Percentiles rank a stretch among this genome's conserved stretches.
These are phyloP conservation scores for Diaporthe destruens DNA, from an alignment of 2,329 filamentous ascomycete genomes.

Conservation along the genomic window DNA sequence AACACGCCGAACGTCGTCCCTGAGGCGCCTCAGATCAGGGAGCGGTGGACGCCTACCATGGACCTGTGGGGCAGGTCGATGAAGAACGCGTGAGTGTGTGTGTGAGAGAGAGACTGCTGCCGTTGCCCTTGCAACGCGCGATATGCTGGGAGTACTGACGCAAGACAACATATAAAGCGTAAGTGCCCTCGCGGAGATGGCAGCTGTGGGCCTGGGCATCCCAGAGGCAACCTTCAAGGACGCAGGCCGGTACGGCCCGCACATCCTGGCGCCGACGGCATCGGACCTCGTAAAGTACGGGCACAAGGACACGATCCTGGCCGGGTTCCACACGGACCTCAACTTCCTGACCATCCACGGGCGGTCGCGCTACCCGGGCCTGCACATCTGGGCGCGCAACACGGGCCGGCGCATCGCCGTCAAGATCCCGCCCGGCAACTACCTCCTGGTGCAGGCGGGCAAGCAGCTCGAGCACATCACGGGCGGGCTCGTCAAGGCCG, in stretches of 20 bases:
- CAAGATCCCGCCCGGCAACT: constrained; percentile 68
- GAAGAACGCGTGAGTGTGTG: constrained; percentile 71
- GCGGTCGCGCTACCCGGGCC: constrained; percentile 71
- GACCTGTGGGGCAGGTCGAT: constrained; percentile 69
- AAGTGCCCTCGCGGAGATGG: constrained; percentile 69
- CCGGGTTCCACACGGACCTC: constrained; percentile 74
- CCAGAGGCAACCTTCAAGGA: constrained; percentile 65
- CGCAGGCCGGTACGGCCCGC: constrained; percentile 69
- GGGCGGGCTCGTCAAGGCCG: constrained; percentile 71
- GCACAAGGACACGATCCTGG: constrained; percentile 68
- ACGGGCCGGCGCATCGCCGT: constrained; percentile 70
- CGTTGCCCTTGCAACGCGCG: background rate
- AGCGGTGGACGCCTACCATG: constrained; percentile 67
- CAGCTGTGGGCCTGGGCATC: constrained; percentile 67
- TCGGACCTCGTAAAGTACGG: constrained; percentile 69
- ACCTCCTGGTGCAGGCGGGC: constrained; percentile 72
- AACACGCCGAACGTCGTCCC: constrained; percentile 69
- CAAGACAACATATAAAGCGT: constrained; percentile 53
- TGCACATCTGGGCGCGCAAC: constrained; percentile 75
- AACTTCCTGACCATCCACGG: constrained; percentile 76
- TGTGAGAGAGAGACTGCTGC: too few species aligned
- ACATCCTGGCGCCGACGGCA: constrained; percentile 71
- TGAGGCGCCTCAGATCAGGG: constrained; percentile 60
- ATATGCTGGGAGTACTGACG: background rate
- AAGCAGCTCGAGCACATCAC: constrained; percentile 74